These are phyloP conservation scores for Tephrocybe sp. DNA, from an alignment of 768 basidiomycete genomes.

Conservation along the genomic window DNA sequence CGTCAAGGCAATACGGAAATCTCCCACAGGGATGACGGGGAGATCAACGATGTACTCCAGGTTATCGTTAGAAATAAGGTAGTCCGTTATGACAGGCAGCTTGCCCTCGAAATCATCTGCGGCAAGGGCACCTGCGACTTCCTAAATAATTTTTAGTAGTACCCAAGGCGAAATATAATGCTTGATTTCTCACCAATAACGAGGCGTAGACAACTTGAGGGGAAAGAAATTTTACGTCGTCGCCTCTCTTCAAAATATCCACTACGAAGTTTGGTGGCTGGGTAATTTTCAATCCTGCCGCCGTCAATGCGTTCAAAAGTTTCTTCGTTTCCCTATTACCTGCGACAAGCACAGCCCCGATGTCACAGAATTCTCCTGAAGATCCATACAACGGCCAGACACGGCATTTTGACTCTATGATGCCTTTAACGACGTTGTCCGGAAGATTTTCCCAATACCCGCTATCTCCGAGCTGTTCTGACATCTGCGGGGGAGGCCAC, in stretches of 20 bases:
- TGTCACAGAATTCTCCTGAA: slow-evolving; percentile 2
- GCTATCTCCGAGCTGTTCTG: slow-evolving; percentile 33
- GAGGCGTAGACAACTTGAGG: slow-evolving; percentile 27
- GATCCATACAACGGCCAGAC: slow-evolving; percentile 34
- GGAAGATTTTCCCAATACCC: slow-evolving; percentile 37
- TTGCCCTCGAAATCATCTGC: slow-evolving; percentile 4
- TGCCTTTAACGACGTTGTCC: slow-evolving; percentile 21
- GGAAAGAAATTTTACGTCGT: slow-evolving; percentile 15
- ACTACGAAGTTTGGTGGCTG: slow-evolving; percentile 34
- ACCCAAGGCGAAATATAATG: background rate
- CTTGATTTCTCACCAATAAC: slow-evolving; percentile 25
- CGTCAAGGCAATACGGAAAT: slow-evolving; percentile 18
- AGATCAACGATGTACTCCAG: slow-evolving; percentile 32
- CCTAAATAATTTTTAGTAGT: slow-evolving; percentile 10
- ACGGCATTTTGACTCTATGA: slow-evolving; percentile 21
- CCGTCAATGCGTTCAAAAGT: slow-evolving; percentile 27
- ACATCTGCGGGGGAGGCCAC: slow-evolving; percentile 36
- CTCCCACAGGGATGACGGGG: slow-evolving; percentile 31
- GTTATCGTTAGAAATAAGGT: slow-evolving; percentile 31
- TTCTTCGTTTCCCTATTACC: slow-evolving; percentile 14
- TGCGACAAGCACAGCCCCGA: slow-evolving; percentile 24
- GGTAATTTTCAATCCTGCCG: slow-evolving; percentile 31
- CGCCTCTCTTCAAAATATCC: slow-evolving; percentile 19
- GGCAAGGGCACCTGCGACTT: slow-evolving; percentile 8
- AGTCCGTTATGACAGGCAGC: slow-evolving; percentile 21